phyloP scores from a whole-genome alignment of 129 eudicot genomes.

The Heracleum sosnowskyi region DNA sequence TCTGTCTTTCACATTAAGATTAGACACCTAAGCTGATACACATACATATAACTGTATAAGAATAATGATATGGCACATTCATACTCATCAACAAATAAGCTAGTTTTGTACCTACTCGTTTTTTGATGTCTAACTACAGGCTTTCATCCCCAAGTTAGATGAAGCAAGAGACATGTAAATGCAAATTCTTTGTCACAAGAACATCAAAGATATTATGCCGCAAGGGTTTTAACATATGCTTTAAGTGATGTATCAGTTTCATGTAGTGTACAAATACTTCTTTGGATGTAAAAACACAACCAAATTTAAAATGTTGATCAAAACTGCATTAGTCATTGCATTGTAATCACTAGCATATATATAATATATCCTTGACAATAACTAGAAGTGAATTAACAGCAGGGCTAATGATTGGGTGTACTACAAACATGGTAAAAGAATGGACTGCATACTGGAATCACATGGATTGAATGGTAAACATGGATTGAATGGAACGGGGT shows the following conservation, averaged over 20 bases:
- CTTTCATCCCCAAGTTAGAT: conserved; percentile 54
- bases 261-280: conserved; percentile 59
- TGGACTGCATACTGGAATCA: neutral
- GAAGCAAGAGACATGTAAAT: too few species aligned
- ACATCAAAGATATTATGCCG: conserved; percentile 11
- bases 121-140: conserved; percentile 42
- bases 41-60: neutral
- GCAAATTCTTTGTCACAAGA: too few species aligned
- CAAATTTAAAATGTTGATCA: neutral
- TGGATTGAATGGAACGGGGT: too few species aligned
- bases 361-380: too few species aligned
- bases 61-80: neutral
- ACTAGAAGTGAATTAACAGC: neutral
- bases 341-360: neutral
- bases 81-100: neutral
- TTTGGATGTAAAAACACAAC: conserved; percentile 20
- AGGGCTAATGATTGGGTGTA: neutral
- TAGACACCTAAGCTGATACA: neutral
- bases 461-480: too few species aligned
- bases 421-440: neutral
- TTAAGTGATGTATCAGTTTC: conserved; percentile 36
- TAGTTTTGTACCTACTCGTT: neutral
- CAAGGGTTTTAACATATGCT: conserved; percentile 18
- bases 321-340: neutral
- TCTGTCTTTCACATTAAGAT: neutral